These are phyloP conservation scores for Hypoxylon sp. DNA, from an alignment of 2,329 filamentous ascomycete species.

Conservation along the genomic window DNA sequence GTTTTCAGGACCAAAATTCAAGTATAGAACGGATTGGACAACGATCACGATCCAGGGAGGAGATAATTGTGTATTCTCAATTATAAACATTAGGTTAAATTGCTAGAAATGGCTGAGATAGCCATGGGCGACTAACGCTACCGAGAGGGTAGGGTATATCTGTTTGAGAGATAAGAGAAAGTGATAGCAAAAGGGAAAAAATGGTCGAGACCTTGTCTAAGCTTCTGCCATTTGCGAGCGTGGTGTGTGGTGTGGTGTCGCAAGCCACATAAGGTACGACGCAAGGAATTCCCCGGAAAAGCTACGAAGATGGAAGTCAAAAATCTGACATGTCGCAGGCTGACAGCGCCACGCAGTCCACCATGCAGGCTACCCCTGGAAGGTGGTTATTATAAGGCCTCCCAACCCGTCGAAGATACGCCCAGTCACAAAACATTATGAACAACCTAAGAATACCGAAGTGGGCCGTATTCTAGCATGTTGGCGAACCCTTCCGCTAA, in stretches of 20 bases:
- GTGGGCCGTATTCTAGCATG: slow-evolving; percentile 13
- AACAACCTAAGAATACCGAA: slow-evolving; percentile 15
- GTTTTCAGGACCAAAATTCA: slow-evolving; percentile 13
- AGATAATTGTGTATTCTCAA: slow-evolving; percentile 18
- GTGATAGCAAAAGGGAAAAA: slow-evolving; percentile 7
- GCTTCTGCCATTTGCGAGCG: slow-evolving; percentile 15
- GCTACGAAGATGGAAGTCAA: slow-evolving; percentile 31
- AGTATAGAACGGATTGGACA: slow-evolving; percentile 14
- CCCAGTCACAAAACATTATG: slow-evolving; percentile 34
- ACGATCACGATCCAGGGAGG: slow-evolving; percentile 40
- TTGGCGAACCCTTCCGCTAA: slow-evolving; percentile 10
- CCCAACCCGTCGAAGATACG: slow-evolving; percentile 39
- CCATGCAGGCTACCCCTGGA: slow-evolving; percentile 24
- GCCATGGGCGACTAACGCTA: slow-evolving; percentile 23
- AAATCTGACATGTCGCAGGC: slow-evolving; percentile 40
- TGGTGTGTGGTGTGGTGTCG: slow-evolving; percentile 32
- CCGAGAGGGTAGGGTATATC: slow-evolving; percentile 25
- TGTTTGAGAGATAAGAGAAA: slow-evolving; percentile 16
- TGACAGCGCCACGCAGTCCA: slow-evolving; percentile 30
- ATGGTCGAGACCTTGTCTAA: slow-evolving; percentile 37
- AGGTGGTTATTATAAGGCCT: slow-evolving; percentile 10
- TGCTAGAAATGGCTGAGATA: slow-evolving; percentile 33
- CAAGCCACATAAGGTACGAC: slow-evolving; percentile 48
- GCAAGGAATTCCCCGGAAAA: slow-evolving; percentile 39
- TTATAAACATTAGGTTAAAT: neutral